phyloP scores from a whole-genome alignment of 192 early-diverging fungal species.

The Coemansia sp. region DNA sequence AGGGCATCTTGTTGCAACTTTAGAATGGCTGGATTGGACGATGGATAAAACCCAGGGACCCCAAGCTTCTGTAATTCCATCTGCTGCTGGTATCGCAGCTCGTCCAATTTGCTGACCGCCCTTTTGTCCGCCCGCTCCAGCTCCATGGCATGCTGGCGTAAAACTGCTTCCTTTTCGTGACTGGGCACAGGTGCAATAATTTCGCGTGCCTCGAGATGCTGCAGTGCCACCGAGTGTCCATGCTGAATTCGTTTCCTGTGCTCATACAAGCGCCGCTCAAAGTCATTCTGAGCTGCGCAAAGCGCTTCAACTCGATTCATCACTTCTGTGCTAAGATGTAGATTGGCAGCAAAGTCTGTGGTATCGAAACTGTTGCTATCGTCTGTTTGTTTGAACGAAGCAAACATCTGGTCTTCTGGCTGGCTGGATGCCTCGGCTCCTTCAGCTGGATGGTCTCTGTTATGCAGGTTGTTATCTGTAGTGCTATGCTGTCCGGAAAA shows the following conservation, averaged over 20 bases:
- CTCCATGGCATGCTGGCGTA: conserved; percentile 26
- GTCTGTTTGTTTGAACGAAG: background rate
- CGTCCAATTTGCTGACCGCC: conserved; percentile 40
- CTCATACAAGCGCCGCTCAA: conserved; percentile 45
- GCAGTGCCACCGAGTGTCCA: conserved; percentile 23
- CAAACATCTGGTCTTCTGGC: background rate
- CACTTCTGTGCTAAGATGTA: conserved; percentile 12
- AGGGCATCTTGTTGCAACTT: conserved; percentile 27
- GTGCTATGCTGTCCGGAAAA: background rate
- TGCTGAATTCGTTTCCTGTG: conserved; percentile 32
- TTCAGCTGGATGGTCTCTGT: background rate
- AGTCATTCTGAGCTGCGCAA: conserved; percentile 33
- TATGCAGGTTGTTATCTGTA: background rate
- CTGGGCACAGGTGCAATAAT: conserved; percentile 21
- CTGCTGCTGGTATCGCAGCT: conserved; percentile 49
- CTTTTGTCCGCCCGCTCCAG: conserved; percentile 35
- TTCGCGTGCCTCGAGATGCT: conserved; percentile 30
- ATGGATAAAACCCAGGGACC: conserved; percentile 31
- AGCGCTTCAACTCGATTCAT: conserved; percentile 20
- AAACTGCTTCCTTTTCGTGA: conserved; percentile 23
- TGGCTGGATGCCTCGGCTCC: background rate
- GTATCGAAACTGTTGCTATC: background rate
- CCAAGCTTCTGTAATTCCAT: conserved; percentile 28
- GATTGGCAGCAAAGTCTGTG: background rate
- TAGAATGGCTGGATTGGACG: conserved; percentile 22